phyloP scores from a whole-genome alignment of 345 rosid genomes.

The Syzygium aromaticum region DNA sequence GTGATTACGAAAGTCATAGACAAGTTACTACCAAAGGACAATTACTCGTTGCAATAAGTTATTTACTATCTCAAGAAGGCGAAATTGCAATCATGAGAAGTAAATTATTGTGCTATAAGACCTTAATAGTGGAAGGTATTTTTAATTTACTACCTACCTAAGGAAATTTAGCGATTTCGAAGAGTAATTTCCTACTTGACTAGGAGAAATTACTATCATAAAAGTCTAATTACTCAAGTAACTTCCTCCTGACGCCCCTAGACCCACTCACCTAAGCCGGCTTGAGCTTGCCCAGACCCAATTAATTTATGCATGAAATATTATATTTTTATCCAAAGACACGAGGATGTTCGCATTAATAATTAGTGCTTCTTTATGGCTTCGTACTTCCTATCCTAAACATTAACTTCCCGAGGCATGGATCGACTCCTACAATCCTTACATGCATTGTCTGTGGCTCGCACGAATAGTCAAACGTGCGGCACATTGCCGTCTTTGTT shows the following conservation, averaged over 20 bases:
- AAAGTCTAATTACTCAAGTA: neutral
- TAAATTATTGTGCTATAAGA: no score
- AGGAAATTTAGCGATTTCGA: neutral
- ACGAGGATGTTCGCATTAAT: neutral
- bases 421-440: neutral
- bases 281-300: no score
- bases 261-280: neutral
- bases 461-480: no score
- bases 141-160: no score
- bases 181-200: neutral
- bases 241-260: neutral
- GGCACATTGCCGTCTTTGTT: no score
- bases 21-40: neutral
- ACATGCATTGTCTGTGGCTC: no score
- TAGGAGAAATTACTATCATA: neutral
- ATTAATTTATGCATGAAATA: neutral
- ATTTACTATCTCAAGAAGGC: neutral
- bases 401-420: neutral
- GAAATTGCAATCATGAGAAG: neutral
- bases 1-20: neutral
- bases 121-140: no score
- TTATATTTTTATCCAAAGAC: no score
- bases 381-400: neutral
- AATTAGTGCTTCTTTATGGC: neutral
- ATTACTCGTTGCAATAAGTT: neutral